Percentiles rank a stretch among this genome's conserved stretches.
Evolutionary conservation across 441 rosid genomes (phyloP).

Genomic region (Jatropha multifida): DNA sequence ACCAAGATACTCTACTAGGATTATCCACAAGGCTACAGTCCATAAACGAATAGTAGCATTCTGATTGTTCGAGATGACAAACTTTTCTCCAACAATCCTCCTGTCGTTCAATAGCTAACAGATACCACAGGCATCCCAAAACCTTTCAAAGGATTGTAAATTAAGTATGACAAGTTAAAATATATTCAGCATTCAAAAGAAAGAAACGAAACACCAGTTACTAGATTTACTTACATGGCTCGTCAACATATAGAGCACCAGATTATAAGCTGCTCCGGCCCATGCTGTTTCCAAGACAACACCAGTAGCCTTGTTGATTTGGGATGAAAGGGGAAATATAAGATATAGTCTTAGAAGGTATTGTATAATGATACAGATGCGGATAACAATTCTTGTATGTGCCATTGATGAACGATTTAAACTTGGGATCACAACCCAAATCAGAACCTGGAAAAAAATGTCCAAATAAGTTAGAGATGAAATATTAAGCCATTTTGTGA

Average conservation of each 20-base stretch:
- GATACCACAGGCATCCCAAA: slow-evolving; percentile 61
- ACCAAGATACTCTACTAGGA: slow-evolving; percentile 20
- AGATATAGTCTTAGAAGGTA: slow-evolving; percentile 53
- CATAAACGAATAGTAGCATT: slow-evolving; percentile 17
- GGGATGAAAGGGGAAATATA: slow-evolving; percentile 49
- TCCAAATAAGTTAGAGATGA: background rate
- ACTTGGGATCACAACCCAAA: slow-evolving; percentile 52
- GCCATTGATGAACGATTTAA: slow-evolving; percentile 35
- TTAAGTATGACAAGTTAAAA: background rate
- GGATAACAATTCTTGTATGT: slow-evolving; percentile 31
- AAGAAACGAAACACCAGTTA: background rate
- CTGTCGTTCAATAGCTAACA: slow-evolving; percentile 48
- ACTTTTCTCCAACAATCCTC: slow-evolving; percentile 52
- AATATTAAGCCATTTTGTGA: too few species aligned
- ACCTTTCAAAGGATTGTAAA: slow-evolving; percentile 31
- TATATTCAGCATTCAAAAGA: background rate
- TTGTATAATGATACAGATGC: slow-evolving; percentile 44
- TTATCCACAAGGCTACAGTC: slow-evolving; percentile 17
- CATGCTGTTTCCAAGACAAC: slow-evolving; percentile 58
- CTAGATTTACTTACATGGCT: slow-evolving; percentile 48
- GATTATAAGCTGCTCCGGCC: slow-evolving; percentile 69
- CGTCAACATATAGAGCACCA: slow-evolving; percentile 56
- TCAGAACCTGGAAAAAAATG: slow-evolving; percentile 38
- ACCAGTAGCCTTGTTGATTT: slow-evolving; percentile 49
- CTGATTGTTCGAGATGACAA: slow-evolving; percentile 12